Base-by-base conservation (phyloP, 441 rosid genomes). In the Adansonia grandidieri region DNA sequence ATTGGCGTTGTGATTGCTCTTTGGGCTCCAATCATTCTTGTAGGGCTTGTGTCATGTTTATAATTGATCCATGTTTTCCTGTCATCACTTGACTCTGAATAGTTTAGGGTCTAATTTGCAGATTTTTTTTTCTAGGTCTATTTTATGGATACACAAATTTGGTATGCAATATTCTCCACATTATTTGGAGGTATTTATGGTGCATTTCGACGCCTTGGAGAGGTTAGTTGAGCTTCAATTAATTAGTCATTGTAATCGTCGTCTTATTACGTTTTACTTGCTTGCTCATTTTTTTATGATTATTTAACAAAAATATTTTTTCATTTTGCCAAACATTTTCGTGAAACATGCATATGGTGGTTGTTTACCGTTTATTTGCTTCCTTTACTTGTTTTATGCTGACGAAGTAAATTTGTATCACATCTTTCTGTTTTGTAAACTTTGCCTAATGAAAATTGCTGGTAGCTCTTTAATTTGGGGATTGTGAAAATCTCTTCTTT, bases 111-210 rank as follows among this genome's bases (percentile, higher is more conserved):
- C 82, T 69, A 48, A 70, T 68, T 14, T 9, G 28, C 14, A 9
- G 24, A 20, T 9, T 32, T 5, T 74, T 14, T 78, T 67, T 76
- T 62, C 40, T 81, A 97, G 99, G 98, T 97, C 4, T 97, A 97
- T 85, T 97, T 97, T 77, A 97, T 95, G 99, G 99, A 97, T 87
- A 74, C 98, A 66, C 99, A 97, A 83, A 97, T 97, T 63, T 97
- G 99, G 99, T 97, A 97, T 89, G 99, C 99, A 53, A 97, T 97
- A 89, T 97, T 90, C 81, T 97, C 99, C 73, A 95, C 99, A 20
- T 10, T 97, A 77, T 93, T 97, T 92, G 99, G 99, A 74, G 99
- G 99, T 79, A 90, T 97, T 75, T 93, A 97, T 40, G 99, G 99
- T 81, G 99, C 98, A 71, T 97, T 97, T 84, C 91, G 99, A 48